Base-by-base conservation (phyloP, 2,329 filamentous ascomycete species). In the Fusarium papillatum region DNA sequence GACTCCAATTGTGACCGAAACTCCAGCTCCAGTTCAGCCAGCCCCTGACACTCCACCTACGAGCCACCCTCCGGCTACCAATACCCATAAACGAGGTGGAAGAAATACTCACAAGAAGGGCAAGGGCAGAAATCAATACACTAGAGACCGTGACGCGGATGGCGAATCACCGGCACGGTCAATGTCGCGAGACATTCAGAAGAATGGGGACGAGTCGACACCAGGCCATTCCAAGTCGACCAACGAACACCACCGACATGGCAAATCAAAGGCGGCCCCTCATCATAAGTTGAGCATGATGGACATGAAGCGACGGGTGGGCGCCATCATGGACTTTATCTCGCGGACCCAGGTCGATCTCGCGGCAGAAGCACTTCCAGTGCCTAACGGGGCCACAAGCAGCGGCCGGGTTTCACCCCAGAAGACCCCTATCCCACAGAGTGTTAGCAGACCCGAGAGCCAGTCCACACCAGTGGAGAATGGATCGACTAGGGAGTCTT, bases 311-410 rank as follows among this genome's bases (percentile, higher is more conserved):
- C 92, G 94, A 75, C 93, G 95, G 13, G 95, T 96, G 8, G 91
- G 94, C 6, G 94, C 91, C 24, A 97, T 98, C 81, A 89, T 98
- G 70, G 95, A 97, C 78, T 98, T 96, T 81, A 98, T 98, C 74
- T 93, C 94, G 6, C 92, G 95, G 76, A 96, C 95, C 69, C 95
- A 98, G 83, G 89, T 98, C 9, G 96, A 98, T 80, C 90, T 98
- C 84, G 95, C 95, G 2, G 92, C 90, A 36, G 93, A 93, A 72
- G 84, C 86, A 83, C 84, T 85, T 72, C 87, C 86, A 82, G 84
- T 85, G 76, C 87, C 84, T 26, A 83, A 84, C 41, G 83, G 84
- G 59, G 83, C 81, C 50, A 76, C 76, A 14, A 78, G 66, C 53
- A 83, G 87, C 79, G 83, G 88, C 75, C 81, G 86, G 76, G 75